Conservation (phyloP, 805 yeast species). For the Jamesozyma gamospora region DNA sequence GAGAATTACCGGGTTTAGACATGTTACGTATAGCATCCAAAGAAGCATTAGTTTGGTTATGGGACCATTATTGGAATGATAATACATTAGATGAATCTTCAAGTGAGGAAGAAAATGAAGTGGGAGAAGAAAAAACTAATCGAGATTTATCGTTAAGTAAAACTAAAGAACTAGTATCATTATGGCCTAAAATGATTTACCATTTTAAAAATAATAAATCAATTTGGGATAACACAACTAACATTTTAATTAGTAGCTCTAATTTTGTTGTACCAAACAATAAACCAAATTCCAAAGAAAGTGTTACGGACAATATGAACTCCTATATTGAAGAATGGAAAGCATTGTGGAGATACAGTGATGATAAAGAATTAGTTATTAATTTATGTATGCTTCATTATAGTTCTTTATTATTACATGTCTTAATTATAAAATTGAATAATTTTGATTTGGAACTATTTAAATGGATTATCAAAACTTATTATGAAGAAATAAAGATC, state of each 20-base stretch:
- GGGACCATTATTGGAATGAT: conserved; percentile 59
- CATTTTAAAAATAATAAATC: conserved; percentile 6
- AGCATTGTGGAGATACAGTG: conserved; percentile 12
- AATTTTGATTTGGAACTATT: conserved; percentile 14
- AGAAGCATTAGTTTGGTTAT: conserved; percentile 68
- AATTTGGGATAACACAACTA: conserved; percentile 14
- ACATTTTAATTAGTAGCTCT: conserved; percentile 14
- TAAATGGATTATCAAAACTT: conserved; percentile 8
- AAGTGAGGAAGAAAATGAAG: conserved; percentile 8
- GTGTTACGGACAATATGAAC: conserved; percentile 8
- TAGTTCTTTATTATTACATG: conserved; percentile 9
- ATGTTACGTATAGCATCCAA: conserved; percentile 51
- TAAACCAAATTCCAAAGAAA: conserved; percentile 50
- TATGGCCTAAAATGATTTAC: conserved; percentile 4
- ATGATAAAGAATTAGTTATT: conserved; percentile 8
- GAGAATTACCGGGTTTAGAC: conserved; percentile 54
- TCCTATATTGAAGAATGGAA: conserved; percentile 9
- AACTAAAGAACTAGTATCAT: conserved; percentile 1
- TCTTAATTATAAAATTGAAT: conserved; percentile 10
- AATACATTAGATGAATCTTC: conserved; percentile 17
- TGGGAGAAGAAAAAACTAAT: conserved; percentile 1
- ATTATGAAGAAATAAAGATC: conserved; percentile 1
- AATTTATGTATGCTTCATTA: conserved; percentile 9
- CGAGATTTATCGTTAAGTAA: not conserved
- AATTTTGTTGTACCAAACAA: conserved; percentile 37